Evolutionary conservation across 2,329 filamentous ascomycete genomes (phyloP).

Genomic region (Madurella mycetomatis): DNA sequence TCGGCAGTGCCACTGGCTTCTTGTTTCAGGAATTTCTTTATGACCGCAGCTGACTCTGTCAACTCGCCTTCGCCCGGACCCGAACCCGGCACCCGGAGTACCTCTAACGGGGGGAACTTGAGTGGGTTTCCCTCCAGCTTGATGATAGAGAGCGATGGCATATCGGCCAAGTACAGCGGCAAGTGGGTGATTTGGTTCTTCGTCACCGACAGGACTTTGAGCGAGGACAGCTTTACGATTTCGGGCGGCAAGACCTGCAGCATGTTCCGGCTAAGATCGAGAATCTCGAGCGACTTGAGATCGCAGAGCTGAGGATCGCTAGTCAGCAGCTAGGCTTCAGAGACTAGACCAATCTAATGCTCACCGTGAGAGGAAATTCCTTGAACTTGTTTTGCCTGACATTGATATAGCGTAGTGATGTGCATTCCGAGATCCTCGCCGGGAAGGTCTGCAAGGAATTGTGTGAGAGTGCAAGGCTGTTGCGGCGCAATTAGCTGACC

Average conservation of each 20-base stretch:
- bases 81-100: constrained; percentile 55
- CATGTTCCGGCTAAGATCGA: constrained; percentile 87
- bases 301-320: constrained; percentile 65
- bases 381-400: constrained; percentile 70
- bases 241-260: constrained; percentile 72
- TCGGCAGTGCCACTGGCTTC: constrained; percentile 46
- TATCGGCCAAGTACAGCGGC: constrained; percentile 79
- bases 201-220: constrained; percentile 84
- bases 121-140: constrained; percentile 89
- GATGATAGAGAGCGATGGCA: constrained; percentile 82
- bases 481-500: constrained; percentile 10
- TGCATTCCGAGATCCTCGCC: constrained; percentile 67
- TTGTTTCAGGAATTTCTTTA: constrained; percentile 58
- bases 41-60: constrained; percentile 54
- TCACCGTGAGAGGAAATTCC: constrained; percentile 56
- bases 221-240: constrained; percentile 72
- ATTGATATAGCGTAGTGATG: constrained; percentile 73
- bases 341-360: constrained; percentile 15
- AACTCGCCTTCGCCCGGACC: constrained; percentile 57
- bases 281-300: constrained; percentile 80
- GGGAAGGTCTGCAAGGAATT: constrained; percentile 70
- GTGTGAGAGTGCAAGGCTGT: constrained; percentile 74
- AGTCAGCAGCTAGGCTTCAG: constrained; percentile 8
- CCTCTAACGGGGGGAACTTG: constrained; percentile 69
- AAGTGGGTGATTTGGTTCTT: constrained; percentile 83